phyloP scores from a whole-genome alignment of 306 rosid genomes.

The Cyclanthera cordifolia region DNA sequence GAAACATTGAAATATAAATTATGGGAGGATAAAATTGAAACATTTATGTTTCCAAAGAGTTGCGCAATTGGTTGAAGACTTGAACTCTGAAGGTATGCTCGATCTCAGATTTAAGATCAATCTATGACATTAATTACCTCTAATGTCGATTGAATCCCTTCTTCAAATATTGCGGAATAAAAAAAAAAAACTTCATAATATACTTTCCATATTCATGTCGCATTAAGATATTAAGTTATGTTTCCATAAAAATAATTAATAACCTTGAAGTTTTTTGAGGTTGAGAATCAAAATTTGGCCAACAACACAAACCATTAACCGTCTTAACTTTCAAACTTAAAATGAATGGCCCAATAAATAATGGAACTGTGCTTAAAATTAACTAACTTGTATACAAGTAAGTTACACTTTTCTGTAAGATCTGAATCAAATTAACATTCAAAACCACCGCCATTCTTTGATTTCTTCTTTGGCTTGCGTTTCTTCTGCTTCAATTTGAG shows the following conservation, averaged over 20 bases:
- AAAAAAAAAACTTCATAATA: too few species aligned
- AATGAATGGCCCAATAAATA: neutral
- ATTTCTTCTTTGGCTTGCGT: constrained; percentile 56
- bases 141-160: too few species aligned
- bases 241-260: neutral
- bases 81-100: too few species aligned
- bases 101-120: too few species aligned
- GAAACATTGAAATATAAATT: too few species aligned
- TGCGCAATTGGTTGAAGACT: too few species aligned
- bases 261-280: neutral
- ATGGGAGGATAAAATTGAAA: too few species aligned
- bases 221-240: neutral
- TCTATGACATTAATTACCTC: too few species aligned
- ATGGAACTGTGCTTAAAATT: neutral
- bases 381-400: neutral
- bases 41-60: too few species aligned
- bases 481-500: constrained; percentile 55
- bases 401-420: constrained; percentile 1
- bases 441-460: constrained; percentile 21
- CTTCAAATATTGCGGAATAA: too few species aligned
- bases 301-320: neutral
- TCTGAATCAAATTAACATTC: neutral
- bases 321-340: neutral
- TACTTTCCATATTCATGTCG: neutral
- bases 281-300: constrained; percentile 2